Evolutionary conservation across 1,284 basidiomycete genomes (phyloP).

Genomic region (Ceratobasidium sp.): DNA sequence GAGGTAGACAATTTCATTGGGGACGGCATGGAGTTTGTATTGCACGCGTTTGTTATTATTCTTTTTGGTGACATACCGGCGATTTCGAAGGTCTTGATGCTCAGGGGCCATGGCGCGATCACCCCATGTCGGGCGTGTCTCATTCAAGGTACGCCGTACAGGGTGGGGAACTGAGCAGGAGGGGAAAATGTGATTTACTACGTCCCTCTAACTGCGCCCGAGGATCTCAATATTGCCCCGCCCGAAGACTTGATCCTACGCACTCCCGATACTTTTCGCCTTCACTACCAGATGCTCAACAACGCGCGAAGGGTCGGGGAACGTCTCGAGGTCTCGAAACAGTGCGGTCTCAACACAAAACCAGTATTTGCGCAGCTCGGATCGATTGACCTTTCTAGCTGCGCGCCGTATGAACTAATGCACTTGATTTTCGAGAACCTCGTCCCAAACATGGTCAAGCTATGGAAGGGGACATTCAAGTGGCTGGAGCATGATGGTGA

Average conservation of each 20-base stretch:
- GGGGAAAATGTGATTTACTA: neutral
- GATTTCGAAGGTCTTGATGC: slow-evolving; percentile 8
- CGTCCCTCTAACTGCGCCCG: slow-evolving; percentile 18
- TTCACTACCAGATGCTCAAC: neutral
- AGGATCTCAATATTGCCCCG: neutral
- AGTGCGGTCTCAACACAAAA: neutral
- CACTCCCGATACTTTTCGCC: neutral
- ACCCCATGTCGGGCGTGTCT: neutral
- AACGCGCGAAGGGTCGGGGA: neutral
- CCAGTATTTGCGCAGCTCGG: neutral
- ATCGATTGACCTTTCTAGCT: slow-evolving; percentile 35
- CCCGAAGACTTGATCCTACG: neutral
- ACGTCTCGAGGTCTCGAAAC: neutral
- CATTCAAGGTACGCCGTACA: slow-evolving; percentile 48
- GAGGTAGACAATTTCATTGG: slow-evolving; percentile 7
- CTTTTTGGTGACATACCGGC: slow-evolving; percentile 46
- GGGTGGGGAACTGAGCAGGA: slow-evolving; percentile 41
- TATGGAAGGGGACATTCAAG: slow-evolving; percentile 9
- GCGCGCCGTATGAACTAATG: slow-evolving; percentile 49
- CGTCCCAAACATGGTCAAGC: slow-evolving; percentile 34
- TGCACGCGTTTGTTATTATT: slow-evolving; percentile 39
- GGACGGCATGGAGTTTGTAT: slow-evolving; percentile 6
- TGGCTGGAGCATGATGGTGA: neutral
- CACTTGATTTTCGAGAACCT: slow-evolving; percentile 49
- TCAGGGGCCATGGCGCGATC: neutral